Percentiles rank a stretch among this genome's conserved stretches.
phyloP scores from a whole-genome alignment of 73 alveolate species.

The Paramecium pentaurelia region DNA sequence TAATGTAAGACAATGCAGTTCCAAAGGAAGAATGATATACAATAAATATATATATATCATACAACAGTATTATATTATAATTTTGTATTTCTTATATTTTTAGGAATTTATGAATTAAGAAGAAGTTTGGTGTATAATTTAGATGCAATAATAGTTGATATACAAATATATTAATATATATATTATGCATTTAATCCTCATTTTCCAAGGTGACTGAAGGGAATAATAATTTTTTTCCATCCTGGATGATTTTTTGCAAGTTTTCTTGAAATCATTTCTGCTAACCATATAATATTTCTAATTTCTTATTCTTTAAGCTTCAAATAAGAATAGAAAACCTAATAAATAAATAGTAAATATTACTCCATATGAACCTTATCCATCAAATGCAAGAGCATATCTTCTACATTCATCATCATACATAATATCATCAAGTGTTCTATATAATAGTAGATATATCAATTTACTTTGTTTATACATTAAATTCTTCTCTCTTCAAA shows the following conservation, averaged over 20 bases:
- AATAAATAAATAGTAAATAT: conserved; percentile 68
- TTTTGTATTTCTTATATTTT: neutral
- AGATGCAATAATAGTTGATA: neutral
- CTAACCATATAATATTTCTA: conserved; percentile 91
- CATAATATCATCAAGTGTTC: conserved; percentile 87
- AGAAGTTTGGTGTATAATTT: neutral
- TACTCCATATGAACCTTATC: conserved; percentile 61
- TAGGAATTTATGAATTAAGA: neutral
- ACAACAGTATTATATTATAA: neutral
- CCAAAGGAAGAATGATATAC: neutral
- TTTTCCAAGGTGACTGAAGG: conserved; percentile 43
- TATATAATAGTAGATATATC: conserved; percentile 2
- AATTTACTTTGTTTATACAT: conserved; percentile 37
- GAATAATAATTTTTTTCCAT: conserved; percentile 81
- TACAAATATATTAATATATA: neutral
- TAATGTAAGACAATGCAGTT: conserved; percentile 26
- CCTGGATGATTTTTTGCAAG: conserved; percentile 87
- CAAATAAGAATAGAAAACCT: conserved; percentile 90
- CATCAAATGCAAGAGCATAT: conserved; percentile 68
- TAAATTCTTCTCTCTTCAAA: conserved; percentile 77
- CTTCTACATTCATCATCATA: conserved; percentile 79
- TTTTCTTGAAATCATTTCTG: conserved; percentile 89
- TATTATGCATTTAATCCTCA: neutral
- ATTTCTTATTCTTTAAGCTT: conserved; percentile 93
- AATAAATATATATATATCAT: neutral